Evolutionary conservation across 352 stramenopile species (phyloP).

Genomic region (Globisporangium apiculatum): DNA sequence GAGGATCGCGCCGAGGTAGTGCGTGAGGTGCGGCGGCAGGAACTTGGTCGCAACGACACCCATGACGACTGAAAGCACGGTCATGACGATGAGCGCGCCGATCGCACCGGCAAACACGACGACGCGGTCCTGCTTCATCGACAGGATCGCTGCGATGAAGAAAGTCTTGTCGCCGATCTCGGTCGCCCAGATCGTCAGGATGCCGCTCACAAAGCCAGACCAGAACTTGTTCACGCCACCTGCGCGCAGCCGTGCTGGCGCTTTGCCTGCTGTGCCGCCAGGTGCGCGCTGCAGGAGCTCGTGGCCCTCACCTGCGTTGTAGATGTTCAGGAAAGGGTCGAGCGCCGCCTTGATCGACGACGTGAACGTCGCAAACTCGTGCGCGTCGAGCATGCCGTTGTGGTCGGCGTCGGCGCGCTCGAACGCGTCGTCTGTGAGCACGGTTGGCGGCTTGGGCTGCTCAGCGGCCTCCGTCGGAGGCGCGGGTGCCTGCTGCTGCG

Average conservation of each 20-base stretch:
- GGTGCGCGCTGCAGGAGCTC: conserved; percentile 11
- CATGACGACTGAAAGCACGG: conserved; percentile 96
- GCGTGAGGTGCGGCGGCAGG: conserved; percentile 91
- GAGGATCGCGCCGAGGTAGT: conserved; percentile 92
- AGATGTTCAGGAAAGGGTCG: conserved; percentile 35
- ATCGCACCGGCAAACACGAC: conserved; percentile 95
- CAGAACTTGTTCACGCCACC: conserved; percentile 70
- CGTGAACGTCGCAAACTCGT: conserved; percentile 63
- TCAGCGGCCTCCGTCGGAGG: conserved; percentile 15
- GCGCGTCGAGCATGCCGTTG: conserved; percentile 55
- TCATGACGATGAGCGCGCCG: conserved; percentile 95
- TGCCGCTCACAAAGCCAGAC: conserved; percentile 81
- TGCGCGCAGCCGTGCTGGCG: conserved; percentile 23
- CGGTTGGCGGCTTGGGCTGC: conserved; percentile 14
- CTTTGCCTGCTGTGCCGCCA: neutral
- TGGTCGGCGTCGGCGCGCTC: conserved; percentile 62
- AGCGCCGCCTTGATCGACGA: conserved; percentile 43
- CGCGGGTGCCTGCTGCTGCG: neutral
- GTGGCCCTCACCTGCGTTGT: conserved; percentile 14
- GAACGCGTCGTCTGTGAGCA: conserved; percentile 36
- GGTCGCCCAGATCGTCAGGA: conserved; percentile 96
- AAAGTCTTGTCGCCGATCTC: conserved; percentile 99
- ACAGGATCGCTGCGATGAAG: conserved; percentile 97
- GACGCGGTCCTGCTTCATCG: conserved; percentile 93
- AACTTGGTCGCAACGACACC: conserved; percentile 94